Base-by-base conservation (phyloP, 371 early-diverging fungal genomes). In the Thermomucor indicae-seudaticae region DNA sequence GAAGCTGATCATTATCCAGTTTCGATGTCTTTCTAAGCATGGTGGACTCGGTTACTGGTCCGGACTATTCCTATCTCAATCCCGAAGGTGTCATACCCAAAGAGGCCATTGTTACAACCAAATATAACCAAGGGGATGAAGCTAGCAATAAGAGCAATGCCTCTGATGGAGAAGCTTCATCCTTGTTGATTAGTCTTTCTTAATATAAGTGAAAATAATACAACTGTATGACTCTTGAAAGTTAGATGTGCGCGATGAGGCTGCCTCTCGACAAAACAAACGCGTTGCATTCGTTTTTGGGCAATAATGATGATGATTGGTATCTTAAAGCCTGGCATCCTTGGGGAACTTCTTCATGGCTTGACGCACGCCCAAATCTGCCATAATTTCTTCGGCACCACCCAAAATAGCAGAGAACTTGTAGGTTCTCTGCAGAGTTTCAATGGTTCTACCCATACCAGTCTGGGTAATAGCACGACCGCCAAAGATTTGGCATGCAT, bases 301-400 rank as follows among this genome's bases (percentile, higher is more conserved):
- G n/a, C n/a, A n/a, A n/a, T n/a, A n/a, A n/a, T n/a, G n/a, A n/a
- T n/a, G n/a, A n/a, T n/a, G n/a, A n/a, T n/a, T n/a, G n/a, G n/a
- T n/a, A n/a, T n/a, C n/a, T 57, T 62, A 62, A 22, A 62, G 38
- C 17, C 57, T 42, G 40, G 51, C 57, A 37, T 46, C 53, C 20
- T 52, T 35, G 11, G 62, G 62, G 53, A 62, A 62, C 27, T 46
- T 53, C 24, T 52, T 48, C 43, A 65, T 60, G n/a, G 60, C 65
- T 47, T 65, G 65, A 24, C 62, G 61, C 17, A 61, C 49, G 51
- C 67, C 62, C 27, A 65, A 53, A 39, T 66, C 66, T 10, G 62
- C 62, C 66, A 66, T 62, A 54, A 66, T 56, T 45, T 89, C 89
- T 62, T 91, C 92, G 6, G 85, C 81, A n/a, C 92, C 92, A 46